Conservation (phyloP, 768 basidiomycete genomes). For the Royoungia palumana region DNA sequence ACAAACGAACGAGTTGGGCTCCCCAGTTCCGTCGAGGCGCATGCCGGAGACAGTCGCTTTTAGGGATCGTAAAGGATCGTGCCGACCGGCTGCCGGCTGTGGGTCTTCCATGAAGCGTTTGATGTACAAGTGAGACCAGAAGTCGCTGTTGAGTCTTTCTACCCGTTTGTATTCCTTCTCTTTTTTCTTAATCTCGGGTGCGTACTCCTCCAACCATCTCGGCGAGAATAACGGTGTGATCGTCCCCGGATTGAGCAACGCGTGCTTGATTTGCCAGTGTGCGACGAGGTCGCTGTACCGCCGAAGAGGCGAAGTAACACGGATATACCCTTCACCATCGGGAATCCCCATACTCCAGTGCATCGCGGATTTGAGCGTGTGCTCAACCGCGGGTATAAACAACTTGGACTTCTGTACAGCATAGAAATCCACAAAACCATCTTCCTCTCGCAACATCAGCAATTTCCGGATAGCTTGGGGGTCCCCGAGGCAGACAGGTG, state of each 20-base stretch:
- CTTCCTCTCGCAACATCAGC: constrained; percentile 43
- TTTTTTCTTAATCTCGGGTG: constrained; percentile 32
- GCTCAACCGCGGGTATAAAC: constrained; percentile 36
- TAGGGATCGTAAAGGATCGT: constrained; percentile 29
- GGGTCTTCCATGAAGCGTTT: constrained; percentile 35
- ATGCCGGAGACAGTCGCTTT: constrained; percentile 21
- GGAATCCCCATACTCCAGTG: constrained; percentile 73
- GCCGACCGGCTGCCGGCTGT: constrained; percentile 9
- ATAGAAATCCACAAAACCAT: constrained; percentile 43
- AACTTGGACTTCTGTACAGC: constrained; percentile 34
- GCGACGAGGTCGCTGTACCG: constrained; percentile 76
- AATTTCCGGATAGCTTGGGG: constrained; percentile 41
- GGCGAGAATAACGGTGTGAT: constrained; percentile 41
- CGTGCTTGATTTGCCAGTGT: constrained; percentile 94
- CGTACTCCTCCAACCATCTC: constrained; percentile 45
- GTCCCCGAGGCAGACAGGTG: constrained; percentile 31
- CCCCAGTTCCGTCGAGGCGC: constrained; percentile 15
- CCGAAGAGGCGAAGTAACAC: constrained; percentile 84
- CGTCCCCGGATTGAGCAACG: constrained; percentile 45
- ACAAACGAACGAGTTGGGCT: constrained; percentile 14
- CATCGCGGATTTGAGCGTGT: constrained; percentile 50
- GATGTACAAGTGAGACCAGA: constrained; percentile 43
- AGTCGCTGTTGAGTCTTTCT: constrained; percentile 32
- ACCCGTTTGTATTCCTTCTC: constrained; percentile 35
- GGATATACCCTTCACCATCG: constrained; percentile 74